Conservation (phyloP, 139 green algal genomes). For the Chlamydomonas asymmetrica region DNA sequence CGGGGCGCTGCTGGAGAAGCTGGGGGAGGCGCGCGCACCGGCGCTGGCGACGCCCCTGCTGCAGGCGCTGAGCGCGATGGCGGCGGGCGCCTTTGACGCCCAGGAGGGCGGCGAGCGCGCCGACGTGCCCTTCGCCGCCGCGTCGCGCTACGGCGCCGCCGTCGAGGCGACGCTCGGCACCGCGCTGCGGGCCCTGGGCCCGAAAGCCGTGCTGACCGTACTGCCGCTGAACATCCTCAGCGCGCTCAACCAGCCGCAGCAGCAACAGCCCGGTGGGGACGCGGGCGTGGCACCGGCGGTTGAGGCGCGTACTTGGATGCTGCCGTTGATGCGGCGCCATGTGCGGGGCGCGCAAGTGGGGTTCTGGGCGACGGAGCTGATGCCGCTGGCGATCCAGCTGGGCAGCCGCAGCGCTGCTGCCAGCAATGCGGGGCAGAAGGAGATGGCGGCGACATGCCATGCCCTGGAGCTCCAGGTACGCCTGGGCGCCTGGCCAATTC, state of each 20-base stretch:
- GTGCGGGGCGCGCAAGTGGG: constrained; percentile 49
- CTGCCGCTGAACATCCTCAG: constrained; percentile 75
- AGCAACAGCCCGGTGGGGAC: no score
- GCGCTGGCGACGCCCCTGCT: constrained; percentile 51
- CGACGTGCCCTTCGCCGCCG: neutral
- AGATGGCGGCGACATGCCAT: constrained; percentile 41
- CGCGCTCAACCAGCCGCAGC: no score
- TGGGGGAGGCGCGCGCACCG: constrained; percentile 41
- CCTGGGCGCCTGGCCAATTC: constrained; percentile 20
- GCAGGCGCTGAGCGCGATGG: constrained; percentile 53
- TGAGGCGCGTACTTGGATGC: constrained; percentile 85
- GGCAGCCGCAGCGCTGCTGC: constrained; percentile 41
- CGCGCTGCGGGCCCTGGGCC: constrained; percentile 73
- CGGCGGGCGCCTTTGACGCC: constrained; percentile 58
- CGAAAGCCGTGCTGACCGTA: constrained; percentile 62
- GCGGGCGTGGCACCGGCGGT: constrained; percentile 48
- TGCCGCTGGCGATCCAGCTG: constrained; percentile 72
- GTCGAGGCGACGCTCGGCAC: constrained; percentile 68
- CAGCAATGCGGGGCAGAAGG: constrained; percentile 1
- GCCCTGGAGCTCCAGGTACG: constrained; percentile 61
- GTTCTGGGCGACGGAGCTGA: constrained; percentile 70
- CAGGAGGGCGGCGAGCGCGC: constrained; percentile 32
- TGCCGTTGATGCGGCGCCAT: constrained; percentile 83
- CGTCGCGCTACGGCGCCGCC: constrained; percentile 30
- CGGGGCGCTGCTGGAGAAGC: constrained; percentile 45